phyloP scores from a whole-genome alignment of 2,329 filamentous ascomycete species.

The Seiridium unicorne region DNA sequence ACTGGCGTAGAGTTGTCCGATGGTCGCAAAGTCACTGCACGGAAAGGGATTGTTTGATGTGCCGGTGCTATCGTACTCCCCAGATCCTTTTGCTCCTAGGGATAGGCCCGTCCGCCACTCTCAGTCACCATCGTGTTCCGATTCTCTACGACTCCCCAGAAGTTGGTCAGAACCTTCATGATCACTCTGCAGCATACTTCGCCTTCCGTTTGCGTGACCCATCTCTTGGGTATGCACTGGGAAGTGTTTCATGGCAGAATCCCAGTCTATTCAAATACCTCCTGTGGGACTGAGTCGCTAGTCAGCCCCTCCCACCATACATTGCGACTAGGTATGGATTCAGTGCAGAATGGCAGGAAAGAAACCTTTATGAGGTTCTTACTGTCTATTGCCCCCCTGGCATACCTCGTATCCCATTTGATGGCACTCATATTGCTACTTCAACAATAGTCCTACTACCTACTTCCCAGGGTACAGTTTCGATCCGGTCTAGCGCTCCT shows the following conservation, averaged over 20 bases:
- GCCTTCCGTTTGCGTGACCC: conserved; percentile 11
- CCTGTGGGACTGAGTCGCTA: background rate
- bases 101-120: conserved; percentile 23
- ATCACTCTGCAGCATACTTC: background rate
- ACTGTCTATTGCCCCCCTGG: conserved; percentile 17
- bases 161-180: conserved; percentile 21
- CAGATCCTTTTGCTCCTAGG: conserved; percentile 33
- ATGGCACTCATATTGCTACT: conserved; percentile 5
- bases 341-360: conserved; percentile 1
- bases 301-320: background rate
- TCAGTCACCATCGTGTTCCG: conserved; percentile 30
- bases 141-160: conserved; percentile 27
- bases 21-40: conserved; percentile 21
- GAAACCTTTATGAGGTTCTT: conserved; percentile 18
- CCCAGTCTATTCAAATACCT: conserved; percentile 7
- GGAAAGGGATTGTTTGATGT: conserved; percentile 30
- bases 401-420: conserved; percentile 10
- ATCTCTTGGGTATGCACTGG: conserved; percentile 7
- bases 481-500: background rate
- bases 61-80: conserved; percentile 29
- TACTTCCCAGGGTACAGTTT: conserved; percentile 6
- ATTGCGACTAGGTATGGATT: background rate
- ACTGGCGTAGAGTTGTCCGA: conserved; percentile 39
- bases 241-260: conserved; percentile 3
- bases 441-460: conserved; percentile 14